Conservation (phyloP, 2,329 filamentous ascomycete species). For the Hymenoscyphus fructigenus region DNA sequence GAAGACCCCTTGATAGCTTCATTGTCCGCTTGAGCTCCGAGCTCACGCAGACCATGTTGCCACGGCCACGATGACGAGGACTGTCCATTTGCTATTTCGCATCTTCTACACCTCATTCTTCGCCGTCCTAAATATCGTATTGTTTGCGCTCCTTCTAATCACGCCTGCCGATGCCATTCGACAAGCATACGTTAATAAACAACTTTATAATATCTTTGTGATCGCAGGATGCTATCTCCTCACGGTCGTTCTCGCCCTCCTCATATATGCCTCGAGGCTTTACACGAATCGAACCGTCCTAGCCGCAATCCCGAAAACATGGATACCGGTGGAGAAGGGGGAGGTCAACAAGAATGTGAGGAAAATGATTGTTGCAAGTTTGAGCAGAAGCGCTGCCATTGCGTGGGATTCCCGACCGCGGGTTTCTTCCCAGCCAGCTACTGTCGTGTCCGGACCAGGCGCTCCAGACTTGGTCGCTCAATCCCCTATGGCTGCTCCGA, state of each 20-base stretch:
- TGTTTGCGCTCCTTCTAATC: conserved; percentile 71
- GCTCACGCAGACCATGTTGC: conserved; percentile 22
- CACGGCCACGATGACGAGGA: conserved; percentile 30
- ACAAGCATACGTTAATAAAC: conserved; percentile 65
- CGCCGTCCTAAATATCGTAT: conserved; percentile 70
- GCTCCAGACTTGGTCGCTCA: conserved; percentile 30
- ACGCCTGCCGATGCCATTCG: conserved; percentile 80
- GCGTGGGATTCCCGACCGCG: conserved; percentile 76
- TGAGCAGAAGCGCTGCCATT: conserved; percentile 76
- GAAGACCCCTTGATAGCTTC: not conserved
- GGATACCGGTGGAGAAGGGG: conserved; percentile 81
- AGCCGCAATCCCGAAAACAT: conserved; percentile 79
- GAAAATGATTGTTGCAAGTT: conserved; percentile 69
- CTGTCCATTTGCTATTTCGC: conserved; percentile 54
- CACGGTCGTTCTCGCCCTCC: conserved; percentile 65
- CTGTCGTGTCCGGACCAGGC: conserved; percentile 32
- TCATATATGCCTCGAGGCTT: conserved; percentile 80
- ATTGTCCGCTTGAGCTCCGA: conserved; percentile 12
- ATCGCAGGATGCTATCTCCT: conserved; percentile 74
- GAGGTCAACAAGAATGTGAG: conserved; percentile 76
- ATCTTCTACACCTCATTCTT: conserved; percentile 82
- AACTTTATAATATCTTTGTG: conserved; percentile 80
- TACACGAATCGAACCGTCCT: conserved; percentile 82
- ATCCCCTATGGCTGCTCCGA: conserved; percentile 16
- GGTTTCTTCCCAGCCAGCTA: conserved; percentile 42